These are phyloP conservation scores for Exophiala phaeomuriformis DNA, from an alignment of 2,329 filamentous ascomycete genomes.

Conservation along the genomic window DNA sequence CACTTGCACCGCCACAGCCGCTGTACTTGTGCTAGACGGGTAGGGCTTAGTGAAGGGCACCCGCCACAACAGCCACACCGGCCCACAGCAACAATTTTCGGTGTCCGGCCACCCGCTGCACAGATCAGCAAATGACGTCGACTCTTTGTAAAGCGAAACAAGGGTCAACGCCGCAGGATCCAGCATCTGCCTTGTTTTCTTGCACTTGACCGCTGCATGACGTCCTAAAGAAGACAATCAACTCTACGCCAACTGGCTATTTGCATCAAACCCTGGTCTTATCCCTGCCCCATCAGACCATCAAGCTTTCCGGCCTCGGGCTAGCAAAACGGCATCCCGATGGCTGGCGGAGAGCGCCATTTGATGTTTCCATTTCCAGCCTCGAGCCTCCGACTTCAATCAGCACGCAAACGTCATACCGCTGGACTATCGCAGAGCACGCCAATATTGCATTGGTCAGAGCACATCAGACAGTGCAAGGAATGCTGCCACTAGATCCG, in stretches of 20 bases:
- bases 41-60: too few relatives aligned
- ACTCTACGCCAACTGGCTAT: conserved; percentile 5
- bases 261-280: neutral
- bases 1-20: too few relatives aligned
- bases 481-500: conserved; percentile 2
- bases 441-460: conserved; percentile 5
- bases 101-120: neutral
- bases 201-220: conserved; percentile 3
- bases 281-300: neutral
- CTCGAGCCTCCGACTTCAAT: neutral
- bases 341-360: neutral
- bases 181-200: conserved; percentile 15
- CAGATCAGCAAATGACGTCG: conserved; percentile 15
- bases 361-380: conserved; percentile 4
- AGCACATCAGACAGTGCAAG: neutral
- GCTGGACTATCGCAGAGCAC: neutral
- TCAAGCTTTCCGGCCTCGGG: conserved; percentile 1
- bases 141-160: neutral
- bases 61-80: conserved; percentile 5
- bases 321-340: conserved; percentile 6
- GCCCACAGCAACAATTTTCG: conserved; percentile 4
- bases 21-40: too few relatives aligned
- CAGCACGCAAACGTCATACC: conserved; percentile 4
- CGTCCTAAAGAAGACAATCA: conserved; percentile 3
- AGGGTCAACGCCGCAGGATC: neutral